phyloP scores from a whole-genome alignment of 2,329 filamentous ascomycete species.

The Fusarium setosum region DNA sequence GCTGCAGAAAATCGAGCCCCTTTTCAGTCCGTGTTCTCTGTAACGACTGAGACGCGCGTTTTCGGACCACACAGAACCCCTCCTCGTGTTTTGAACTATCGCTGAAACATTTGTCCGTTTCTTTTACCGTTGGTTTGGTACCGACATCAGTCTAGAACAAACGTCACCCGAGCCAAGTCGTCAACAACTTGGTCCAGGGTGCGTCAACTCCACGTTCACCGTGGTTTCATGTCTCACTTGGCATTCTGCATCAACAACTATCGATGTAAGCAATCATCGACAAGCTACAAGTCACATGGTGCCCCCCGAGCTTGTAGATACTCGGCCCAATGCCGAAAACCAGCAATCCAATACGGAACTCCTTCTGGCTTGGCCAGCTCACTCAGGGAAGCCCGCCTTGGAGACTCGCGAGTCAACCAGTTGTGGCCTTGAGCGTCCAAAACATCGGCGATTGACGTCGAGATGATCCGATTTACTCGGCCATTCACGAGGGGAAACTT shows the following conservation, averaged over 20 bases:
- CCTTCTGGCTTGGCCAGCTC: constrained; percentile 36
- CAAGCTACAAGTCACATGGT: constrained; percentile 9
- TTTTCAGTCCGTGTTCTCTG: constrained; percentile 31
- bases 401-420: constrained; percentile 33
- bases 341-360: constrained; percentile 34
- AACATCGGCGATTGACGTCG: constrained; percentile 32
- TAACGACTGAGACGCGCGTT: constrained; percentile 29
- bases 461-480: constrained; percentile 31
- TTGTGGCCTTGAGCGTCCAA: constrained; percentile 35
- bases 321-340: constrained; percentile 32
- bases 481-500: constrained; percentile 32
- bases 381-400: constrained; percentile 27
- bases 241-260: background rate
- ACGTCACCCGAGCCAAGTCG: background rate
- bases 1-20: constrained; percentile 9
- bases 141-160: background rate
- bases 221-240: constrained; percentile 2
- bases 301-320: constrained; percentile 28
- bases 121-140: background rate
- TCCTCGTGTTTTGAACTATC: constrained; percentile 4
- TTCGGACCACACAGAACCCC: constrained; percentile 13
- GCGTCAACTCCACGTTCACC: constrained; percentile 20
- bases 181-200: constrained; percentile 22
- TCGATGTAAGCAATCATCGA: background rate
- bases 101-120: background rate